Evolutionary conservation across 495 filamentous ascomycete species (phyloP).

Genomic region (Letharia columbiana): DNA sequence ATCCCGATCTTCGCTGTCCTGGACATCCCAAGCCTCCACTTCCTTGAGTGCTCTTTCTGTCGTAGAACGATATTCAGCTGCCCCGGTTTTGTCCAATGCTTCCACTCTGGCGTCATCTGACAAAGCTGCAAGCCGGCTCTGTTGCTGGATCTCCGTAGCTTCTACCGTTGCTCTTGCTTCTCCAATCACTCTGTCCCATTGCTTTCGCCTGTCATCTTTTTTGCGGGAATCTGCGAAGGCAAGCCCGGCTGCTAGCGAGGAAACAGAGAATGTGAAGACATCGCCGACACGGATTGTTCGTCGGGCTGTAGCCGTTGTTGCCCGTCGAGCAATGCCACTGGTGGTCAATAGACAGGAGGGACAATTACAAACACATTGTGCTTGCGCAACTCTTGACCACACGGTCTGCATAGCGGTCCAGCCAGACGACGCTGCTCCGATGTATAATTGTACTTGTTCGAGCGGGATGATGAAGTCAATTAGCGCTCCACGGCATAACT

Average conservation of each 20-base stretch:
- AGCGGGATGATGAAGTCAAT: background rate
- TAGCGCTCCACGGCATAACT: background rate
- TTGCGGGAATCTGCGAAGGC: conserved; percentile 45
- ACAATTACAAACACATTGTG: conserved; percentile 46
- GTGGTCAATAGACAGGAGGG: conserved; percentile 43
- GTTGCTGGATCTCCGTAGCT: conserved; percentile 24
- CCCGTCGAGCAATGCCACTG: conserved; percentile 37
- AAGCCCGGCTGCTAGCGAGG: conserved; percentile 51
- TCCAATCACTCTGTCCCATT: conserved; percentile 49
- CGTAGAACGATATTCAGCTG: background rate
- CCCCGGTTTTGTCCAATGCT: background rate
- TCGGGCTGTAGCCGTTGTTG: conserved; percentile 35
- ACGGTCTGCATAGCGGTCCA: conserved; percentile 44
- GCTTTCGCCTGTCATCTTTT: conserved; percentile 44
- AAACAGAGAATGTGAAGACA: conserved; percentile 54
- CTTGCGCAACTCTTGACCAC: conserved; percentile 51
- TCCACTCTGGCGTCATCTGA: background rate
- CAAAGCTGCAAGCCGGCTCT: conserved; percentile 17
- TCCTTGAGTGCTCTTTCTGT: background rate
- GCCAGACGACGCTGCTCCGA: background rate
- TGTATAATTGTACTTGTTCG: background rate
- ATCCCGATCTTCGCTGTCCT: background rate
- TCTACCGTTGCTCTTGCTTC: conserved; percentile 38
- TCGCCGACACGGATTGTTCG: conserved; percentile 40
- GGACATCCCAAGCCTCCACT: background rate